Conservation (phyloP, 129 eudicot species). For the Tanacetum coccineum region DNA sequence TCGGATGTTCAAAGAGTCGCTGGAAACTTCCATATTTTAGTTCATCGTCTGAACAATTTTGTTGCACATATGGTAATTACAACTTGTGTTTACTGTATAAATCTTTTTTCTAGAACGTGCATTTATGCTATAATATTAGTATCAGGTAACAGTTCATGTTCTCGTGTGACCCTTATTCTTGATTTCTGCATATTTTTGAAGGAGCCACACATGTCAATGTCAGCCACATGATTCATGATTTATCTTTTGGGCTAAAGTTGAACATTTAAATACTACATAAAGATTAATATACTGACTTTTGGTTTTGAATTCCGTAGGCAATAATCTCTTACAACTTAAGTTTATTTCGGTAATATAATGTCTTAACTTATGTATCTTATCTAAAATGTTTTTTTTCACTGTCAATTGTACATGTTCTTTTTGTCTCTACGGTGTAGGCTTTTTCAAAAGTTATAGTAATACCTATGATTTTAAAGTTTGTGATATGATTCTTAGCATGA, state of each 20-base stretch:
- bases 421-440: no score
- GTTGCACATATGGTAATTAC: conserved; percentile 93
- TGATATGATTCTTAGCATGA: no score
- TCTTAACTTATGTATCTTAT: no score
- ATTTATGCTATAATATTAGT: not conserved
- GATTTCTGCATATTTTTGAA: conserved; percentile 73
- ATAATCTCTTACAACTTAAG: not conserved
- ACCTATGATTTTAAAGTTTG: no score
- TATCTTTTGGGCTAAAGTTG: conserved; percentile 98
- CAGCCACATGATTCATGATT: conserved; percentile 89
- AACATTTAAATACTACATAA: conserved; percentile 95
- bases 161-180: not conserved
- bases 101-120: not conserved
- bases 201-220: conserved; percentile 86
- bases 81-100: conserved; percentile 11
- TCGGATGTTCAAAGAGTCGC: conserved; percentile 99
- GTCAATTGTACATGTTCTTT: no score
- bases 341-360: no score
- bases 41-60: conserved; percentile 91
- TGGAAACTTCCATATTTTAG: conserved; percentile 96
- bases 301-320: not conserved
- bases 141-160: not conserved
- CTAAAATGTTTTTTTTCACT: no score
- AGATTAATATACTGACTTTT: conserved; percentile 43
- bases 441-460: no score